Evolutionary conservation across 768 basidiomycete species (phyloP).

Genomic region (Amanita thiersii): DNA sequence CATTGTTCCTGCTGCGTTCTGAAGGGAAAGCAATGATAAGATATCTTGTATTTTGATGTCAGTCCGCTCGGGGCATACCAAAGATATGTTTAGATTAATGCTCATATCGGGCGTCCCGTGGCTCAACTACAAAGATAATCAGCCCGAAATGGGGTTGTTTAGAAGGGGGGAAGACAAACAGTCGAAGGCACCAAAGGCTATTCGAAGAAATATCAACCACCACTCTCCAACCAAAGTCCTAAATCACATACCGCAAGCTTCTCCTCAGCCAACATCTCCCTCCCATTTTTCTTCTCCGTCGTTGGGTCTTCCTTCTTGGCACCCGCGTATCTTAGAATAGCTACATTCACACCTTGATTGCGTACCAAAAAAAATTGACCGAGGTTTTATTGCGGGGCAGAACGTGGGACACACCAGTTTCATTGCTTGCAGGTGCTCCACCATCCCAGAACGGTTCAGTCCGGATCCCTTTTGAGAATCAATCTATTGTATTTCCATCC

Average conservation of each 20-base stretch:
- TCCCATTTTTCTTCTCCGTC: constrained; percentile 10
- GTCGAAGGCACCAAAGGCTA: constrained; percentile 1
- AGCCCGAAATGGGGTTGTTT: background rate
- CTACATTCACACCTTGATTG: constrained; percentile 27
- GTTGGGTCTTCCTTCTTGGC: constrained; percentile 21
- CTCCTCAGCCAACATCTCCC: constrained; percentile 1
- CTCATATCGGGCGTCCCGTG: constrained; percentile 1
- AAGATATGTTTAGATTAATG: background rate
- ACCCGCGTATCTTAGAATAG: constrained; percentile 33
- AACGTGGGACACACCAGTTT: constrained; percentile 5
- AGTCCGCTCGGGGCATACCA: background rate
- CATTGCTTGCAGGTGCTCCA: background rate
- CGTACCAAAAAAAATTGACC: too few relatives aligned
- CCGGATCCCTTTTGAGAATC: background rate
- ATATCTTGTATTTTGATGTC: background rate
- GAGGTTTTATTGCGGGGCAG: background rate
- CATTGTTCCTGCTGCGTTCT: background rate
- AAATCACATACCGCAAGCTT: constrained; percentile 4
- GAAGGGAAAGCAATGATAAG: background rate
- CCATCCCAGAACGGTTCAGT: too few relatives aligned
- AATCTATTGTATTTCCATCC: constrained; percentile 5
- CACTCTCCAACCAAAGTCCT: background rate
- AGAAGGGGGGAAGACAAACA: background rate
- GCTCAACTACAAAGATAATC: constrained; percentile 1
- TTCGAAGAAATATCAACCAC: background rate